Evolutionary conservation across 768 basidiomycete species (phyloP).

Genomic region (Tubosaeta sp.): DNA sequence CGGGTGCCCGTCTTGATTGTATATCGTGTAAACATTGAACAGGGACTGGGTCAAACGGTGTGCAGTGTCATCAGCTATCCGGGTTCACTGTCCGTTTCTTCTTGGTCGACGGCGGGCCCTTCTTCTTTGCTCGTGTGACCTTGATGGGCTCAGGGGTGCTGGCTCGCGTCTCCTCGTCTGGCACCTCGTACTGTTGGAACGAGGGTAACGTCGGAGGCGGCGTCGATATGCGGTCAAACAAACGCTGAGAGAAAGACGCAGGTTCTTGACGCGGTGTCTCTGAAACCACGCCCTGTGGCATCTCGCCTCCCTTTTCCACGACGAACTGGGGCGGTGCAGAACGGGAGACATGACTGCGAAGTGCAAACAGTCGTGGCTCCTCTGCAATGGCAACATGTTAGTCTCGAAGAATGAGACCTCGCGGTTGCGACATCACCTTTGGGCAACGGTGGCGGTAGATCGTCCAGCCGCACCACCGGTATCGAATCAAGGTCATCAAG

Average conservation of each 20-base stretch:
- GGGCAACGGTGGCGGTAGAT: constrained; percentile 48
- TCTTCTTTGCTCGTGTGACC: constrained; percentile 71
- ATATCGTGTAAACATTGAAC: constrained; percentile 19
- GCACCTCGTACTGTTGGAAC: constrained; percentile 54
- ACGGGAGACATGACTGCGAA: constrained; percentile 38
- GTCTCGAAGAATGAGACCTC: neutral
- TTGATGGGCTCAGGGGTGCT: constrained; percentile 69
- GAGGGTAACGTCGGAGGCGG: constrained; percentile 34
- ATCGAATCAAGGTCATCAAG: constrained; percentile 82
- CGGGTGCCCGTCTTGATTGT: constrained; percentile 18
- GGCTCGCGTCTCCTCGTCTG: constrained; percentile 43
- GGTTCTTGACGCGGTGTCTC: constrained; percentile 20
- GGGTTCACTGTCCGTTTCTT: constrained; percentile 57
- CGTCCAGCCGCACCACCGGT: constrained; percentile 83
- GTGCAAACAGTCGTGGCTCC: constrained; percentile 41
- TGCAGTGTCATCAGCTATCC: constrained; percentile 8
- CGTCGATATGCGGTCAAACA: constrained; percentile 32
- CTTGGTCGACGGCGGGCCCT: constrained; percentile 44
- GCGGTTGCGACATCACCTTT: constrained; percentile 25
- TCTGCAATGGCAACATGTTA: constrained; percentile 32
- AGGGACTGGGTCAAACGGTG: neutral
- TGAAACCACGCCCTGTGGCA: constrained; percentile 59
- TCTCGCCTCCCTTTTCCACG: constrained; percentile 79
- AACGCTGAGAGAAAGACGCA: constrained; percentile 25
- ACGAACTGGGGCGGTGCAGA: constrained; percentile 47